Percentiles rank a stretch among this genome's conserved stretches.
Conservation (phyloP, 176 grass and related monocot species). For the Oryza glaberrima region DNA sequence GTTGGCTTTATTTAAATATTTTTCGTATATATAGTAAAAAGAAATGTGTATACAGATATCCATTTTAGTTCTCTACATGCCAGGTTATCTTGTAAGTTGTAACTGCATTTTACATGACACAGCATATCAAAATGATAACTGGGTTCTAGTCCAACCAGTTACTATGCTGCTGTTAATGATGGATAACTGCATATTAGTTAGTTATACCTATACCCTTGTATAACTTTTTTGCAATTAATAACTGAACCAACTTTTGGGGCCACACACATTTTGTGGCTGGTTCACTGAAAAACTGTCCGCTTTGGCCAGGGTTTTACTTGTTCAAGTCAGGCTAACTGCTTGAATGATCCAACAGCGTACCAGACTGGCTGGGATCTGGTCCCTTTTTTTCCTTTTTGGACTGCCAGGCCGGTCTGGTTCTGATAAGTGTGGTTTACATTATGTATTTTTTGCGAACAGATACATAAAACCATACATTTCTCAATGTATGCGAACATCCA, state of each 20-base stretch:
- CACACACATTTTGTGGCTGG: neutral
- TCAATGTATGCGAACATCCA: neutral
- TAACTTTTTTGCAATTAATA: neutral
- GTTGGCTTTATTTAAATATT: neutral
- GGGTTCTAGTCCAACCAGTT: neutral
- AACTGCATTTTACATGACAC: neutral
- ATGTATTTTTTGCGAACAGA: neutral
- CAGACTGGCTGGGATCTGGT: neutral
- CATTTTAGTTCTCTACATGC: neutral
- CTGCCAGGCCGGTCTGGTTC: neutral
- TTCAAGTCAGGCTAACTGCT: neutral
- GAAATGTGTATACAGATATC: neutral
- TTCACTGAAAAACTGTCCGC: neutral
- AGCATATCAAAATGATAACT: neutral
- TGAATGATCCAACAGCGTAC: neutral
- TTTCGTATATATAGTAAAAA: neutral
- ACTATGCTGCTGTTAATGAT: neutral
- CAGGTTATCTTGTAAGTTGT: neutral
- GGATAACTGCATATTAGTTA: neutral
- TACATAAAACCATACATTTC: neutral
- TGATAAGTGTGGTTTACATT: neutral
- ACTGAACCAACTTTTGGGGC: neutral
- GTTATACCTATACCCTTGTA: neutral
- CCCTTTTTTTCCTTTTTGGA: neutral
- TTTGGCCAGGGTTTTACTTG: neutral